Percentiles rank a stretch among this genome's conserved stretches.
phyloP scores from a whole-genome alignment of 306 rosid genomes.

The Aeschynomene evenia region DNA sequence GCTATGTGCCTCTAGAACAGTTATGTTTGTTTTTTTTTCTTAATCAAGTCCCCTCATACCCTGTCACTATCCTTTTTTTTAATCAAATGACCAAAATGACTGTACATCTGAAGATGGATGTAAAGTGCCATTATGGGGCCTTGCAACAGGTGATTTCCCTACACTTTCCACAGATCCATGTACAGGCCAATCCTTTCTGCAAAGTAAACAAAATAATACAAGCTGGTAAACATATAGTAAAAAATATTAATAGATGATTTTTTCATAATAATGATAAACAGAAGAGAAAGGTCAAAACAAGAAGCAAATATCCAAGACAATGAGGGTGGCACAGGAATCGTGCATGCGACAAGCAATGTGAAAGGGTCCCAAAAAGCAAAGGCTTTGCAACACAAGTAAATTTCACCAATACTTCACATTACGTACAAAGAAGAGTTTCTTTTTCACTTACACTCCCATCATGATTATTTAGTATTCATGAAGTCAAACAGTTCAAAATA shows the following conservation, averaged over 20 bases:
- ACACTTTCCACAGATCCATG: conserved; percentile 58
- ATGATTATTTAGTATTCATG: neutral
- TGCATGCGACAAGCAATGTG: conserved; percentile 13
- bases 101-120: conserved; percentile 77
- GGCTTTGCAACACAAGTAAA: neutral
- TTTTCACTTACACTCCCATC: neutral
- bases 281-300: neutral
- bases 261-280: neutral
- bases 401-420: neutral
- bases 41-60: conserved; percentile 38
- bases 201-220: conserved; percentile 23
- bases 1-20: conserved; percentile 65
- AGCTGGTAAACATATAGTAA: neutral
- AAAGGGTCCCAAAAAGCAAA: neutral
- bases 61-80: conserved; percentile 45
- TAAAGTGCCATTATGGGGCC: conserved; percentile 59
- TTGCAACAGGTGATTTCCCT: conserved; percentile 47
- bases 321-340: neutral
- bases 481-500: conserved; percentile 8
- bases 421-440: neutral
- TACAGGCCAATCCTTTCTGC: conserved; percentile 73
- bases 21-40: conserved; percentile 27
- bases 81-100: conserved; percentile 86
- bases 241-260: neutral
- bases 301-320: neutral